A percentile compares a stretch with the other conserved stretches of the same genome.
These are phyloP conservation scores for Aspergillus vadensis DNA, from an alignment of 2,329 filamentous ascomycete genomes.

Conservation along the genomic window DNA sequence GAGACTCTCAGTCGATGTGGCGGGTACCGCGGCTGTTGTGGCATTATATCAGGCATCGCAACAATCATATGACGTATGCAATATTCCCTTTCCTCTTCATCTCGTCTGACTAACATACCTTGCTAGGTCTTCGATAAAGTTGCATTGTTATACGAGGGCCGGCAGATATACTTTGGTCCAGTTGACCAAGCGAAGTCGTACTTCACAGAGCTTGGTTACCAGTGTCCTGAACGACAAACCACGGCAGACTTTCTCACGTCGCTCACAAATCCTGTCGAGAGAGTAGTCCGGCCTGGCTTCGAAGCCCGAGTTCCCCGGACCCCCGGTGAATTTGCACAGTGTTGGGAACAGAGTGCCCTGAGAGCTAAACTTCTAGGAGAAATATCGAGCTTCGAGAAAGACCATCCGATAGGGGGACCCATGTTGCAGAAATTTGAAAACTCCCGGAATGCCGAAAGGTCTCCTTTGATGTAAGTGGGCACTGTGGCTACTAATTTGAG, in stretches of 20 bases:
- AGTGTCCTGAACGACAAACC: conserved; percentile 65
- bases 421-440: conserved; percentile 32
- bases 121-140: conserved; percentile 1
- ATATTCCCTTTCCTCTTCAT: not conserved
- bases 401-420: conserved; percentile 12
- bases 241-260: conserved; percentile 8
- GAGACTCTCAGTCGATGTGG: not conserved
- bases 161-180: conserved; percentile 48
- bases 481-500: too few relatives aligned
- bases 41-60: not conserved
- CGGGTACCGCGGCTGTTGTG: not conserved
- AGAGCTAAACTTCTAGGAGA: conserved; percentile 6
- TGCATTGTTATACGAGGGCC: conserved; percentile 65
- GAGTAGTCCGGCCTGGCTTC: conserved; percentile 8
- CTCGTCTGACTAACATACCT: not conserved
- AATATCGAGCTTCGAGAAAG: conserved; percentile 7
- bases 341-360: conserved; percentile 53
- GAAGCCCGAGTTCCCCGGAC: conserved; percentile 45
- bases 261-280: conserved; percentile 4
- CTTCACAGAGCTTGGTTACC: conserved; percentile 68
- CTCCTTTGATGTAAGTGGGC: not conserved
- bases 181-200: conserved; percentile 59
- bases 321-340: conserved; percentile 57
- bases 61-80: not conserved
- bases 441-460: conserved; percentile 6